These are phyloP conservation scores for Polyplosphaeria fusca DNA, from an alignment of 495 filamentous ascomycete species.

Conservation along the genomic window DNA sequence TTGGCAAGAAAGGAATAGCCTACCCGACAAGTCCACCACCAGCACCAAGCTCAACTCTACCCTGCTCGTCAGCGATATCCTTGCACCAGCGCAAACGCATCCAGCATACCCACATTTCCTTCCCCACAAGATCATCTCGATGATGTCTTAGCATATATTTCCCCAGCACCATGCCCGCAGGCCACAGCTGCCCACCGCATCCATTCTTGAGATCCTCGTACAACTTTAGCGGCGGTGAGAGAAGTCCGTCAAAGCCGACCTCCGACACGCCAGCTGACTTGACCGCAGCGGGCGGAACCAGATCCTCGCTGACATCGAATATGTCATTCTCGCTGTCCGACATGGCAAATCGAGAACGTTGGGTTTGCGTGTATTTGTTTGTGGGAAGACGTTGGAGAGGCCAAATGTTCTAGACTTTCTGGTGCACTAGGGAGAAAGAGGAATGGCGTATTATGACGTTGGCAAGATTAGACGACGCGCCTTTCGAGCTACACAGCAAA, in stretches of 20 bases:
- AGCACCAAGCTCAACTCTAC: slow-evolving; percentile 86
- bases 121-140: slow-evolving; percentile 54
- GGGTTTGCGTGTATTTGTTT: too few relatives aligned
- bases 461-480: too few relatives aligned
- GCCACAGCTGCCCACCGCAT: slow-evolving; percentile 92
- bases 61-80: slow-evolving; percentile 14
- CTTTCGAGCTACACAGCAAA: too few relatives aligned
- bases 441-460: too few relatives aligned
- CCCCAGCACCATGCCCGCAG: slow-evolving; percentile 81
- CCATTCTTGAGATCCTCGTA: slow-evolving; percentile 81
- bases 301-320: slow-evolving; percentile 56
- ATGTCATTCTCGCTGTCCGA: slow-evolving; percentile 14
- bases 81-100: not conserved
- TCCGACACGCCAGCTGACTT: slow-evolving; percentile 61
- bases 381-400: too few relatives aligned
- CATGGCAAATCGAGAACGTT: too few relatives aligned
- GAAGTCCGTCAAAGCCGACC: slow-evolving; percentile 70
- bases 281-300: slow-evolving; percentile 63
- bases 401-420: too few relatives aligned
- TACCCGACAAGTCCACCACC: slow-evolving; percentile 83
- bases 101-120: slow-evolving; percentile 66
- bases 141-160: slow-evolving; percentile 78
- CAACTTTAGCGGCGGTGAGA: slow-evolving; percentile 65
- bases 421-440: too few relatives aligned
- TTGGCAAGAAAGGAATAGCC: too few relatives aligned